Base-by-base conservation (phyloP, 2,329 filamentous ascomycete species). In the Hymenoscyphus repandus region DNA sequence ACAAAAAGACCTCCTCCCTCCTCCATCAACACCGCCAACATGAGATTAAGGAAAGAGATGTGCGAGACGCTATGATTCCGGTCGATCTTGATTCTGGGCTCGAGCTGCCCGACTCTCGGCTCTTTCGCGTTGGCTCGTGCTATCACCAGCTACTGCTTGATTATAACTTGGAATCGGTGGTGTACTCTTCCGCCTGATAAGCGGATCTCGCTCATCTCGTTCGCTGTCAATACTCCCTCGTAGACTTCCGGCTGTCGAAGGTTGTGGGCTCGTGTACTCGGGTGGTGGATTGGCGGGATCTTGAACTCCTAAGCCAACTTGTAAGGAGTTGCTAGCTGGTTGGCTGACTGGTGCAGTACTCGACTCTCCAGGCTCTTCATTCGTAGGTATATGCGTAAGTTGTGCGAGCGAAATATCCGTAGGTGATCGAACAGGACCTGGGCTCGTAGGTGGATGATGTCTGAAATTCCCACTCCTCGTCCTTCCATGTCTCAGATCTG, bases 321-420 rank as follows among this genome's bases (percentile, higher is more conserved):
- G 49, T 39, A 45, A 42, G 56, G 54, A 52, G 49, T 47, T 52
- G 34, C 51, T 17, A 60, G 55, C 38, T 58, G 52, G 11, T 22
- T 48, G 15, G 18, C 20, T 58, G 5, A 63, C 64, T 36, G 70
- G 68, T 40, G 62, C 59, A 61, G 65, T 44, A 68, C 69, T 74
- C 5, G 62, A 61, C 47, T 63, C 61, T 61, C 85, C 87, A 20
- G 81, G 77, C 51, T 90, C 88, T 63, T 90, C 78, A 46, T 82
- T 72, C 4, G 78, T 79, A 49, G 83, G 77, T 48, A 86, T 76
- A 52, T 86, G 86, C 40, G 88, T 84, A 47, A 96, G 78, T 63
- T 92, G 90, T 27, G 91, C 88, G 43, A 99, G 79, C 7, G 91
- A 96, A 58, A 99, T 99, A 68, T 97, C 93, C 10, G 93, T 97